Percentiles rank a stretch among this genome's conserved stretches.
phyloP scores from a whole-genome alignment of 441 rosid species.

The Corymbia calophylla region DNA sequence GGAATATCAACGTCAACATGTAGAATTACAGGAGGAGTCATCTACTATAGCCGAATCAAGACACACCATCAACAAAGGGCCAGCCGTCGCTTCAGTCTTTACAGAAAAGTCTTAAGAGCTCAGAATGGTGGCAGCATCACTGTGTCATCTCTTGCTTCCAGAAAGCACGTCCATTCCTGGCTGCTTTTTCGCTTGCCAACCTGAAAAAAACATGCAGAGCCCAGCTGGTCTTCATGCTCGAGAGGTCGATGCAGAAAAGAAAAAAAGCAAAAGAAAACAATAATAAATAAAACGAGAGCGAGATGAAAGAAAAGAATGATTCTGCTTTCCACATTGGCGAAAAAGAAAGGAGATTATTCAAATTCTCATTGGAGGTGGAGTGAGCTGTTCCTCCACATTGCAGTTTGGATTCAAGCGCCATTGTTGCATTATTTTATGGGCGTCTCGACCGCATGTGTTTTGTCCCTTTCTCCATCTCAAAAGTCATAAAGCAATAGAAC shows the following conservation, averaged over 20 bases:
- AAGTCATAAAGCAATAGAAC: not conserved
- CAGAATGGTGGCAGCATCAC: not conserved
- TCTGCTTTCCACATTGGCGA: slow-evolving; percentile 25
- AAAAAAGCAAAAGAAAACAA: not conserved
- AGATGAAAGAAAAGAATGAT: slow-evolving; percentile 4
- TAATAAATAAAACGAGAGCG: not conserved
- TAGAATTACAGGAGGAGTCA: not conserved
- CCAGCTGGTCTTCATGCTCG: not conserved
- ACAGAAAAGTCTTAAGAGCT: not conserved
- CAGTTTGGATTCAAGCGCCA: slow-evolving; percentile 2
- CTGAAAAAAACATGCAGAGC: not conserved
- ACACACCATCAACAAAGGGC: not conserved
- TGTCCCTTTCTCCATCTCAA: slow-evolving; percentile 6
- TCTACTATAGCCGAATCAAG: not conserved
- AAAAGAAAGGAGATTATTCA: slow-evolving; percentile 21
- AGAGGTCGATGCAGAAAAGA: not conserved
- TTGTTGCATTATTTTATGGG: not conserved
- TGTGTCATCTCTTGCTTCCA: not conserved
- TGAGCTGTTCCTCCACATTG: slow-evolving; percentile 21
- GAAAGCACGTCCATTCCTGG: not conserved
- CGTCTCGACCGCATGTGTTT: not conserved
- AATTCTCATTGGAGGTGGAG: slow-evolving; percentile 28
- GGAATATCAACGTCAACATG: not conserved
- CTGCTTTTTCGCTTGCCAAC: not conserved
- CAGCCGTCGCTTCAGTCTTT: not conserved